Conservation (phyloP, 1,284 basidiomycete genomes). For the Caloboletus inedulis region DNA sequence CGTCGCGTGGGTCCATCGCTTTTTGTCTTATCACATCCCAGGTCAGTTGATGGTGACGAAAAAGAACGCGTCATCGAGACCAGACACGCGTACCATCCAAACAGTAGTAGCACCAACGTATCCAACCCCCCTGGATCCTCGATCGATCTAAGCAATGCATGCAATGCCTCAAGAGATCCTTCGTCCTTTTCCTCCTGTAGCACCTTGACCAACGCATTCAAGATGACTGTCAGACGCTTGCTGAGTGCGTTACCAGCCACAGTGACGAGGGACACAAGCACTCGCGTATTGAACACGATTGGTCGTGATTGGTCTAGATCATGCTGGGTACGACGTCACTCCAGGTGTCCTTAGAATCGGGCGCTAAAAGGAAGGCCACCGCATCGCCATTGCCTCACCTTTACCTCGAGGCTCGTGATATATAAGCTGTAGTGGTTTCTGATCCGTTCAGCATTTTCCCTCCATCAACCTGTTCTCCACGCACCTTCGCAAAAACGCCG, state of each 20-base stretch:
- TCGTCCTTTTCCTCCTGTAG: constrained; percentile 65
- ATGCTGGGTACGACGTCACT: too few relatives aligned
- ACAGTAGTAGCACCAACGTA: constrained; percentile 82
- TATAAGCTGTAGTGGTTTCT: neutral
- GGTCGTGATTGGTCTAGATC: too few relatives aligned
- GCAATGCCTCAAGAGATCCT: constrained; percentile 70
- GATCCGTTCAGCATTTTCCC: too few relatives aligned
- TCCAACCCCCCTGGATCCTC: constrained; percentile 85
- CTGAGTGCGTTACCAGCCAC: constrained; percentile 92
- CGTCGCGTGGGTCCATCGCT: constrained; percentile 68
- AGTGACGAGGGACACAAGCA: constrained; percentile 85
- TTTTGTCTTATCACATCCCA: constrained; percentile 67
- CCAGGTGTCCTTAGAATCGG: too few relatives aligned
- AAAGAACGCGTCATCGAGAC: neutral
- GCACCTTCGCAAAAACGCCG: too few relatives aligned
- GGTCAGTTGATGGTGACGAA: neutral
- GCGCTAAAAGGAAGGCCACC: too few relatives aligned
- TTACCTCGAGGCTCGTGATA: neutral
- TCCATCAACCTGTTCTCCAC: too few relatives aligned
- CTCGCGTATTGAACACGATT: constrained; percentile 96
- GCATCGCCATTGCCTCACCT: too few relatives aligned
- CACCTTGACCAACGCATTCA: constrained; percentile 73
- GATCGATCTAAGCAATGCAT: constrained; percentile 74
- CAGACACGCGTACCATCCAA: constrained; percentile 67
- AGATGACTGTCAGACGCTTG: constrained; percentile 73